Evolutionary conservation across 1,284 basidiomycete genomes (phyloP).

Genomic region (Cryptococcus sp.): DNA sequence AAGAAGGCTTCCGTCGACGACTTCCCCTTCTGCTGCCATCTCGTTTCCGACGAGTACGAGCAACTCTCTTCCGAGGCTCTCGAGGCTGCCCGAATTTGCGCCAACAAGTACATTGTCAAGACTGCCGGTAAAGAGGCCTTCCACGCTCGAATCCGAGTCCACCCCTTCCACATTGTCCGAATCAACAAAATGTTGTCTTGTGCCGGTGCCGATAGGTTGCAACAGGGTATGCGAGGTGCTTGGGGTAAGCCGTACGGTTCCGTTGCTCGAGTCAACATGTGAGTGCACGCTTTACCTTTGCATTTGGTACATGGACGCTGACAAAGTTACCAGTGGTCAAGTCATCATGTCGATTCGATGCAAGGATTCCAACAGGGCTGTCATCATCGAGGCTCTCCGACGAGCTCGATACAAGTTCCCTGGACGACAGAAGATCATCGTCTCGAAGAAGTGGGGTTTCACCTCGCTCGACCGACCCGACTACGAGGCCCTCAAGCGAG

Average conservation of each 20-base stretch:
- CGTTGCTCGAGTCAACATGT: slow-evolving; percentile 47
- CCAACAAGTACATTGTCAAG: slow-evolving; percentile 99
- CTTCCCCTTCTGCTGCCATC: slow-evolving; percentile 93
- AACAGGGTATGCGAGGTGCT: slow-evolving; percentile 99
- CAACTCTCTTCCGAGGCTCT: slow-evolving; percentile 94
- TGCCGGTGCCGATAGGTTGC: slow-evolving; percentile 93
- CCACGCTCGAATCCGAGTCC: slow-evolving; percentile 94
- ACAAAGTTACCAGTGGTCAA: slow-evolving; percentile 65
- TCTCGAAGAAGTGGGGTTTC: slow-evolving; percentile 98
- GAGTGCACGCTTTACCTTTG: slow-evolving; percentile 10
- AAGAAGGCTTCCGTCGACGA: slow-evolving; percentile 95
- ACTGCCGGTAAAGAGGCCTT: slow-evolving; percentile 97
- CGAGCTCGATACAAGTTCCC: slow-evolving; percentile 99
- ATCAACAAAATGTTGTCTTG: slow-evolving; percentile 99
- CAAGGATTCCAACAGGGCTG: slow-evolving; percentile 79
- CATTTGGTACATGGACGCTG: not conserved
- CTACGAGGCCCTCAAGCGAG: slow-evolving; percentile 80
- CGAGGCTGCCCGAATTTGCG: slow-evolving; percentile 97
- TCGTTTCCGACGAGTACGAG: slow-evolving; percentile 98
- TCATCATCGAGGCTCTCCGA: slow-evolving; percentile 94
- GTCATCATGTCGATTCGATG: slow-evolving; percentile 92
- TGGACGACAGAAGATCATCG: slow-evolving; percentile 97
- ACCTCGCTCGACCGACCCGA: slow-evolving; percentile 89
- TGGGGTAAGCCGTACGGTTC: slow-evolving; percentile 97
- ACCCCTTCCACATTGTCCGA: slow-evolving; percentile 97